A percentile compares a stretch with the other conserved stretches of the same genome.
Evolutionary conservation across 2,329 filamentous ascomycete genomes (phyloP).

Genomic region (Fusarium torulosum): DNA sequence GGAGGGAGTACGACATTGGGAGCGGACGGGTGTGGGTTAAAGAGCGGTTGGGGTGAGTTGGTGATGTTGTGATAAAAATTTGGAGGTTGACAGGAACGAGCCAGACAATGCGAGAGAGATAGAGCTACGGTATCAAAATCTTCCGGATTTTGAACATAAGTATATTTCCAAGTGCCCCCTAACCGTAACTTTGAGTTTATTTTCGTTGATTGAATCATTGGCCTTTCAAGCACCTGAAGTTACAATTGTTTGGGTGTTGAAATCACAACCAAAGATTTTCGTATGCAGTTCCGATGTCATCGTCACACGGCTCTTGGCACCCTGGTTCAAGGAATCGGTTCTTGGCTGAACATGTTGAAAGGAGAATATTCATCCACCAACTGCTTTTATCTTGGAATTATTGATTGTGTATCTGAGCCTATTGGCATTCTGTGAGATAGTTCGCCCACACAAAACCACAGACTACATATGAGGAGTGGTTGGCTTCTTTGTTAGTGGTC

Average conservation of each 20-base stretch:
- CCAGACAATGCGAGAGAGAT: not conserved
- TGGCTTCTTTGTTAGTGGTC: slow-evolving; percentile 9
- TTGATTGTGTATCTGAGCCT: not conserved
- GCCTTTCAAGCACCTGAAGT: not conserved
- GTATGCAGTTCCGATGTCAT: slow-evolving; percentile 17
- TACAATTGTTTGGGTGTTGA: not conserved
- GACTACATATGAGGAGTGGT: not conserved
- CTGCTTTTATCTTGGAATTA: not conserved
- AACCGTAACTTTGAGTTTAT: not conserved
- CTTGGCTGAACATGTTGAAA: slow-evolving; percentile 31
- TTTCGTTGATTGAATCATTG: not conserved
- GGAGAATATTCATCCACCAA: slow-evolving; percentile 3
- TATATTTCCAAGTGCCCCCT: not conserved
- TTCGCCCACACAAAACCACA: not conserved
- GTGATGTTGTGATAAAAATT: slow-evolving; percentile 18
- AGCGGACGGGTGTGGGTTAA: slow-evolving; percentile 5
- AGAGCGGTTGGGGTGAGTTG: not conserved
- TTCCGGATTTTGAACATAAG: not conserved
- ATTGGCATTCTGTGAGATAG: not conserved
- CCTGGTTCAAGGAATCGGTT: slow-evolving; percentile 26
- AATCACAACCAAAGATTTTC: slow-evolving; percentile 4
- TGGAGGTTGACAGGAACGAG: slow-evolving; percentile 5
- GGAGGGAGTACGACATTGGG: slow-evolving; percentile 53
- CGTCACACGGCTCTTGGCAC: slow-evolving; percentile 18
- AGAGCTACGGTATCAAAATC: not conserved